Conservation (phyloP, 208 protist genomes). For the Acanthamoeba lenticulata region DNA sequence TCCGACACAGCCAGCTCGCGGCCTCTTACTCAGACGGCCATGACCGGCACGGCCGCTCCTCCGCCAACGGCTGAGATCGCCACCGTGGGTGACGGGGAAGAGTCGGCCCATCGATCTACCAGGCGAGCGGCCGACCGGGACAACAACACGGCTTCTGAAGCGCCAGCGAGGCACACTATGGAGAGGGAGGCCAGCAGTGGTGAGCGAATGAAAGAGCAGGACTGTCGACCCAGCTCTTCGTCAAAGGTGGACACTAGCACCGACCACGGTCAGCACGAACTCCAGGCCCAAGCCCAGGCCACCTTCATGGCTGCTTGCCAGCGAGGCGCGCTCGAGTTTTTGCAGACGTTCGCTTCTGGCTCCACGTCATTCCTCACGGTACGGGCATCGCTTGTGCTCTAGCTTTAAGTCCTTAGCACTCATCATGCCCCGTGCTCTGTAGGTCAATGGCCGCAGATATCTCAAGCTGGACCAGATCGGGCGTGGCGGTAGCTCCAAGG, state of each 20-base stretch:
- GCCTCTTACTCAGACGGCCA: background rate
- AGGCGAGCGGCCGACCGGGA: background rate
- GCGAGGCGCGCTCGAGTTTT: background rate
- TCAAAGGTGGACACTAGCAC: background rate
- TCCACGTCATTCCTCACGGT: background rate
- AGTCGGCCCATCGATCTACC: background rate
- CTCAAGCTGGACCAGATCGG: conserved; percentile 81
- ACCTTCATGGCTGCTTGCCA: background rate
- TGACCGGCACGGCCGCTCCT: too few species aligned
- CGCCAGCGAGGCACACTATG: background rate
- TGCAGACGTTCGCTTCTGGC: background rate
- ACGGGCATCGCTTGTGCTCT: background rate
- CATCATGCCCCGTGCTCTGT: background rate
- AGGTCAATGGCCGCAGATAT: conserved; percentile 83
- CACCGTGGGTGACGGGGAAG: background rate
- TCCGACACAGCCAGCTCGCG: background rate
- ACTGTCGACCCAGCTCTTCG: background rate
- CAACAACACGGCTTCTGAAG: background rate
- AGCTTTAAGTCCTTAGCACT: background rate
- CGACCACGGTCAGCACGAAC: too few species aligned
- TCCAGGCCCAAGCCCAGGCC: background rate
- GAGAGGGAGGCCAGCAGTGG: background rate
- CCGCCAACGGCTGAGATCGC: too few species aligned
- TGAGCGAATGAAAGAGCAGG: conserved; percentile 34
- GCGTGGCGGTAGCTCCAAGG: conserved; percentile 80